Evolutionary conservation across 768 basidiomycete species (phyloP).

Genomic region (Hypholoma fasciculare): DNA sequence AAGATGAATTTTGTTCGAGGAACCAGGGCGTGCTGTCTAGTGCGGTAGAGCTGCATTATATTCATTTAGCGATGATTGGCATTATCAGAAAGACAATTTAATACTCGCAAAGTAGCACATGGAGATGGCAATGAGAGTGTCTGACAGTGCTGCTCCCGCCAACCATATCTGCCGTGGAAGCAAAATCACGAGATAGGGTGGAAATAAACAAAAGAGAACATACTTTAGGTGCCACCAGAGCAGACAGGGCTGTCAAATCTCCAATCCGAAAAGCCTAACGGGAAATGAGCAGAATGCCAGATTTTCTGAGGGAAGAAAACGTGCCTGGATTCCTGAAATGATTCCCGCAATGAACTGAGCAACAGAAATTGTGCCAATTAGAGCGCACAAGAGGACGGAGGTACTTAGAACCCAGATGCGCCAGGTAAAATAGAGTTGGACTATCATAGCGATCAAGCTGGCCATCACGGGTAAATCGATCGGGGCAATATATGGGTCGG

Average conservation of each 20-base stretch:
- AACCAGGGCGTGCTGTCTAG: neutral
- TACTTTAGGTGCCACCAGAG: conserved; percentile 1
- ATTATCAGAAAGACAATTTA: no score
- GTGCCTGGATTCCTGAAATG: neutral
- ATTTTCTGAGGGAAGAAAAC: no score
- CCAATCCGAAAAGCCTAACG: conserved; percentile 1
- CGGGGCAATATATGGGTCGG: neutral
- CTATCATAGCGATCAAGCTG: neutral
- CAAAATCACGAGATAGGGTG: no score
- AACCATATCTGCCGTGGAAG: neutral
- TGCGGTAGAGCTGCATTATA: neutral
- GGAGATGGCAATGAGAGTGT: conserved; percentile 1
- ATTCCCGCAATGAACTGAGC: neutral
- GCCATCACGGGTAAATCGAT: conserved; percentile 2
- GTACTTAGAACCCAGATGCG: conserved; percentile 1
- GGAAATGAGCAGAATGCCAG: no score
- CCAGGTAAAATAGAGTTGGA: conserved; percentile 6
- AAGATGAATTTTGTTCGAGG: conserved; percentile 1
- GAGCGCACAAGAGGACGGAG: neutral
- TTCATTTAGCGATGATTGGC: neutral
- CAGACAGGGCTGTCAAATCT: neutral
- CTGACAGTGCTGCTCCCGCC: neutral
- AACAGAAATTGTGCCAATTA: neutral
- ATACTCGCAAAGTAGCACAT: neutral
- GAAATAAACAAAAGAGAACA: no score